Base-by-base conservation (phyloP, 345 rosid genomes). In the Populus simonii region DNA sequence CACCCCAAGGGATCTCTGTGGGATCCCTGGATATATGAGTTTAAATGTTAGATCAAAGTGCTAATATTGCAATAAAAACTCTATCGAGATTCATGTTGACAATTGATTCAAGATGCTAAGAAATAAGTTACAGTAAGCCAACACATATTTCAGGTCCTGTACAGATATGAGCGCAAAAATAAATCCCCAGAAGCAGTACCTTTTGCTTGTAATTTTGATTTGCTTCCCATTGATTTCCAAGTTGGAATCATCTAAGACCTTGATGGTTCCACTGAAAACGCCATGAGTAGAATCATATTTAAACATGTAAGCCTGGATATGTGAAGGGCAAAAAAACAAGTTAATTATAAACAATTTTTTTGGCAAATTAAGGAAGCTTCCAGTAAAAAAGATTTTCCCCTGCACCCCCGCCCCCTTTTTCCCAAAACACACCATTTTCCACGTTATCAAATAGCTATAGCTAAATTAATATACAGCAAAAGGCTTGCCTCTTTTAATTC, bases 221-320 rank as follows among this genome's bases (percentile, higher is more conserved):
- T 88, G 86, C 81, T 88, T 92, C 75, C 98, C 99, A 66, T 94
- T 92, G 77, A 96, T 91, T 85, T 96, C 99, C 86, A 94, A 86
- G 55, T 91, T 92, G 83, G 97, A 89, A 3, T 88, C 88, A 79
- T 96, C 93, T 84, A 96, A 68, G 69, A 92, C 99, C 63, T 76
- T 87, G 83, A 96, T 80, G 79, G 85, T 83, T 80, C 95, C 99
- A 41, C 89, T 83, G 77, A 89, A 92, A 85, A 82, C 83, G 66
- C 99, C 98, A 81, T 96, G 99, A 77, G 99, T 96, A 17, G 99
- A 96, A 84, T 96, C 99, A 36, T 96, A 96, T 87, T 90, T 96
- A 73, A 94, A 80, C 99, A 96, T 93, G 85, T 96, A 96, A 84
- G 98, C 98, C 99, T 96, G 88, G 49, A 72, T 31, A 72, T 51